These are phyloP conservation scores for Harringtonia lauricola DNA, from an alignment of 2,329 filamentous ascomycete species.

Conservation along the genomic window DNA sequence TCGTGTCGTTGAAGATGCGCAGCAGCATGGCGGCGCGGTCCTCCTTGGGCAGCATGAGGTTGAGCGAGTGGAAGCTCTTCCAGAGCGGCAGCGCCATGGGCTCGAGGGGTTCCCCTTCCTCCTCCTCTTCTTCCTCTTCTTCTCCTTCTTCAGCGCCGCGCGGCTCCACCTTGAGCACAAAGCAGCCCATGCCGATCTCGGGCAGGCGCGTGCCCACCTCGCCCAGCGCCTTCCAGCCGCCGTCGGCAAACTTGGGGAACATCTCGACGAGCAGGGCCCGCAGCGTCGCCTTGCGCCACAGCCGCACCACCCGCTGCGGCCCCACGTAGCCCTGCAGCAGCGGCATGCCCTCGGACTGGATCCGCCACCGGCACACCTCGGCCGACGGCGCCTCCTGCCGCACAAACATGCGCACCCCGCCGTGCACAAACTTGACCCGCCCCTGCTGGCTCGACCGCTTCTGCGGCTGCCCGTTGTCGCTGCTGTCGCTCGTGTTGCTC, in stretches of 20 bases:
- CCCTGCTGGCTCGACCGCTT: slow-evolving; percentile 4
- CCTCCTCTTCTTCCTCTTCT: not conserved
- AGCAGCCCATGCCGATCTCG: slow-evolving; percentile 81
- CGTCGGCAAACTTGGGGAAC: slow-evolving; percentile 79
- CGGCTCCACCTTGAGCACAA: slow-evolving; percentile 74
- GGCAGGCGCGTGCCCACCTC: slow-evolving; percentile 80
- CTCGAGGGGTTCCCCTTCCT: slow-evolving; percentile 34
- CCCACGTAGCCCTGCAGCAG: slow-evolving; percentile 88
- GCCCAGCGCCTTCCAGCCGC: slow-evolving; percentile 63
- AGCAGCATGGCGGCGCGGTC: slow-evolving; percentile 87
- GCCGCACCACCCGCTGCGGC: slow-evolving; percentile 59
- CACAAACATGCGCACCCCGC: slow-evolving; percentile 97
- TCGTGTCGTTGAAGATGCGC: slow-evolving; percentile 80
- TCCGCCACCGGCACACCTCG: slow-evolving; percentile 84
- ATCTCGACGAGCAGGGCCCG: slow-evolving; percentile 81
- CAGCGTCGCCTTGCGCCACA: slow-evolving; percentile 71
- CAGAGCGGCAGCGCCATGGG: slow-evolving; percentile 84
- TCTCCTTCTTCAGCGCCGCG: not conserved
- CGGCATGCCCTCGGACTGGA: slow-evolving; percentile 87
- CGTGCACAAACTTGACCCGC: slow-evolving; percentile 86
- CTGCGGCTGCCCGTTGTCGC: slow-evolving; percentile 43
- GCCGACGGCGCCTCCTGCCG: slow-evolving; percentile 87
- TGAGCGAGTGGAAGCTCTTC: slow-evolving; percentile 84
- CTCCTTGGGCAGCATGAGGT: slow-evolving; percentile 97
- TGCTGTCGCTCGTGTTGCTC: slow-evolving; percentile 79